Conservation (phyloP, 805 yeast species). For the Saturnispora silvae region DNA sequence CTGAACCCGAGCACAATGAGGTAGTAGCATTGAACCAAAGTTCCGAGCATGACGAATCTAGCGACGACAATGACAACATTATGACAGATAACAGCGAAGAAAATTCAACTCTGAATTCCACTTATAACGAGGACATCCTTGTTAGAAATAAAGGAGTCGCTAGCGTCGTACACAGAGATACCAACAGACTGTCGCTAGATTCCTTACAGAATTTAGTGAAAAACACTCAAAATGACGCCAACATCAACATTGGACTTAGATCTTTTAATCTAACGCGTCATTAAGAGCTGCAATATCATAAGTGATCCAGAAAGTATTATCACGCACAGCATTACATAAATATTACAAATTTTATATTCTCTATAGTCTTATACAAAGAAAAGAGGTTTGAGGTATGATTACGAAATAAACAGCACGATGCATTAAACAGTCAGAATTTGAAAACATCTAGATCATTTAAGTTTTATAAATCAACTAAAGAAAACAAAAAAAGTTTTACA, state of each 20-base stretch:
- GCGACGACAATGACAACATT: neutral
- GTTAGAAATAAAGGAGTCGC: too few relatives aligned
- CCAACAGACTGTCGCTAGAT: neutral
- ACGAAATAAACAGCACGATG: too few relatives aligned
- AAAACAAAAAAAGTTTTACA: conserved; percentile 1
- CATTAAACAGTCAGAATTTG: too few relatives aligned
- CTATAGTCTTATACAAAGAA: too few relatives aligned
- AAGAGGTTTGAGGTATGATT: too few relatives aligned
- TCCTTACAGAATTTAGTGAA: neutral
- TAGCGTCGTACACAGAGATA: neutral
- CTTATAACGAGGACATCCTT: too few relatives aligned
- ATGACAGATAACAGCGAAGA: neutral
- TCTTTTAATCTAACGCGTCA: neutral
- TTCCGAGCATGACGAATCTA: neutral
- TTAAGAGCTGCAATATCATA: neutral
- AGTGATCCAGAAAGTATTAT: too few relatives aligned
- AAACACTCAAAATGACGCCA: neutral
- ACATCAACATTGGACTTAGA: neutral
- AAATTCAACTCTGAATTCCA: neutral
- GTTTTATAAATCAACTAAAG: neutral
- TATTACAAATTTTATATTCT: too few relatives aligned
- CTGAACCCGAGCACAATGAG: too few relatives aligned
- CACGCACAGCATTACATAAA: too few relatives aligned
- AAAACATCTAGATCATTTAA: too few relatives aligned
- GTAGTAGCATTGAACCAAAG: too few relatives aligned